Conservation (phyloP, 2,329 filamentous ascomycete genomes). For the Colletotrichum spaethianum region DNA sequence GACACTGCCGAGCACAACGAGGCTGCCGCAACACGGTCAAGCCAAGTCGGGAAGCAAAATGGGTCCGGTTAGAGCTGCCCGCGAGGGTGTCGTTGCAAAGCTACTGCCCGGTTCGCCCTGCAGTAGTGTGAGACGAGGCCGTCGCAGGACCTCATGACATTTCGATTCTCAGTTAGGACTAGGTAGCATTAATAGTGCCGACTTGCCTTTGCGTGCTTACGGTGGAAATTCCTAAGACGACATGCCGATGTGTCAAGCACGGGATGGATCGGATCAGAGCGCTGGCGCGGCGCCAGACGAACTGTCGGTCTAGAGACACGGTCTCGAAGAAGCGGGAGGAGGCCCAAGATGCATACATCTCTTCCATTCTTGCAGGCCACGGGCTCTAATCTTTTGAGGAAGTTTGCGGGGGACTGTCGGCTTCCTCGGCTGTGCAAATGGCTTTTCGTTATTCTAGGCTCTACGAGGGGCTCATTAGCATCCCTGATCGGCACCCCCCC, state of each 20-base stretch:
- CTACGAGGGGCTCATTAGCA: background rate
- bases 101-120: slow-evolving; percentile 14
- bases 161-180: too few relatives aligned
- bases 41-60: background rate
- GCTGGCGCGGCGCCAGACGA: slow-evolving; percentile 6
- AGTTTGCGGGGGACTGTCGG: background rate
- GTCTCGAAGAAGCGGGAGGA: background rate
- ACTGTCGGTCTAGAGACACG: background rate
- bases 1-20: background rate
- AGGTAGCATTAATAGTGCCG: background rate
- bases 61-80: slow-evolving; percentile 26
- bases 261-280: slow-evolving; percentile 4
- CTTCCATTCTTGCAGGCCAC: background rate
- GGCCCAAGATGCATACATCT: slow-evolving; percentile 2
- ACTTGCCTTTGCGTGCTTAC: background rate
- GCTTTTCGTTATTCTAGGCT: background rate
- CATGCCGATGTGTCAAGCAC: slow-evolving; percentile 10
- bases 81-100: slow-evolving; percentile 4
- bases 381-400: background rate
- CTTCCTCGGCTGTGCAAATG: background rate
- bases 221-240: background rate
- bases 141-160: slow-evolving; percentile 6
- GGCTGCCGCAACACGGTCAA: background rate
- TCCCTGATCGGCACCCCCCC: background rate
- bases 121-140: slow-evolving; percentile 27